These are phyloP conservation scores for Anthostomella pinea DNA, from an alignment of 2,329 filamentous ascomycete genomes.

Conservation along the genomic window DNA sequence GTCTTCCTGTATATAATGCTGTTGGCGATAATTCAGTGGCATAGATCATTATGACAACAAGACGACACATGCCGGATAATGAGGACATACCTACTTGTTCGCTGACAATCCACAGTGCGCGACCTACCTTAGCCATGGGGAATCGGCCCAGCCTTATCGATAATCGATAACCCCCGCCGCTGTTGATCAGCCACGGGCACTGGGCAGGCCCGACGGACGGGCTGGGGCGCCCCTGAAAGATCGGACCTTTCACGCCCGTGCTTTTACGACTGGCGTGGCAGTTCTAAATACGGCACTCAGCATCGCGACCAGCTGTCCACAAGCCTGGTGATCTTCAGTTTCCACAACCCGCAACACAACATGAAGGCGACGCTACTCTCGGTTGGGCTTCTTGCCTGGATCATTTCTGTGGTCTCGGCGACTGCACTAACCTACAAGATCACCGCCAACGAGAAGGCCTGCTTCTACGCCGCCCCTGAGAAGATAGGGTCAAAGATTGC, in stretches of 20 bases:
- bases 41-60: too few relatives aligned
- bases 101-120: too few relatives aligned
- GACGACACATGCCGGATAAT: too few relatives aligned
- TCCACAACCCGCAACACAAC: conserved; percentile 30
- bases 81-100: too few relatives aligned
- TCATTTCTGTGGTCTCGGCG: conserved; percentile 70
- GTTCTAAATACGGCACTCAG: conserved; percentile 6
- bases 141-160: too few relatives aligned
- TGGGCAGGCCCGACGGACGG: neutral
- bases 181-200: neutral
- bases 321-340: conserved; percentile 17
- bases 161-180: too few relatives aligned
- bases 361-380: conserved; percentile 67
- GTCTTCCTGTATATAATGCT: too few relatives aligned
- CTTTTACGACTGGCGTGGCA: conserved; percentile 13
- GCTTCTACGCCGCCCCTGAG: conserved; percentile 84
- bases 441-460: conserved; percentile 85
- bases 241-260: conserved; percentile 17
- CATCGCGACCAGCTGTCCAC: conserved; percentile 25
- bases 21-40: too few relatives aligned
- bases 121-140: too few relatives aligned
- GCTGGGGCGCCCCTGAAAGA: neutral
- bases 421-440: conserved; percentile 96
- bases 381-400: conserved; percentile 67
- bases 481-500: conserved; percentile 83